phyloP scores from a whole-genome alignment of 495 filamentous ascomycete species.

The Talaromyces proteolyticus region DNA sequence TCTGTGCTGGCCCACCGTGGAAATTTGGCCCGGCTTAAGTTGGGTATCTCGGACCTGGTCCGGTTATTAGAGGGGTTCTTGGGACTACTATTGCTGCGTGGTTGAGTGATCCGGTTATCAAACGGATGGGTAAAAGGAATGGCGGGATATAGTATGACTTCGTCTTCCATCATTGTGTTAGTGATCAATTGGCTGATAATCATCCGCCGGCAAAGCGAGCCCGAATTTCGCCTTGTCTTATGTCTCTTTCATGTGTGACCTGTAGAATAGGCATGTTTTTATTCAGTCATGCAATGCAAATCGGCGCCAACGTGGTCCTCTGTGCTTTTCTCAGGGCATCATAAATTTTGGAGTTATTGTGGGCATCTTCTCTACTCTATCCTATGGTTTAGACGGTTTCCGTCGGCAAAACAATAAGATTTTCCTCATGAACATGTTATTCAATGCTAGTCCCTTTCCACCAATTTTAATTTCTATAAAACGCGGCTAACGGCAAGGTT shows the following conservation, averaged over 20 bases:
- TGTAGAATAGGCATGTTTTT: neutral
- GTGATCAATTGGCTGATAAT: neutral
- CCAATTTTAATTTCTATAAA: neutral
- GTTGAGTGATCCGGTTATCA: slow-evolving; percentile 44
- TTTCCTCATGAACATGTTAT: slow-evolving; percentile 46
- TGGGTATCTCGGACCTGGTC: slow-evolving; percentile 36
- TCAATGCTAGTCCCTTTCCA: slow-evolving; percentile 5
- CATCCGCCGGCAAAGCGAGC: slow-evolving; percentile 27
- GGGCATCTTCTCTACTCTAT: slow-evolving; percentile 43
- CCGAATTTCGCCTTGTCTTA: slow-evolving; percentile 50
- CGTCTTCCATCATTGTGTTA: neutral
- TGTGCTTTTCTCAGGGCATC: slow-evolving; percentile 46
- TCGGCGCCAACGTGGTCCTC: slow-evolving; percentile 44
- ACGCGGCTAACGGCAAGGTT: neutral
- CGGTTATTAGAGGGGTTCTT: slow-evolving; percentile 43
- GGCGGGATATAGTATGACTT: slow-evolving; percentile 31
- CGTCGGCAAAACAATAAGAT: slow-evolving; percentile 45
- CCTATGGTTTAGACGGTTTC: slow-evolving; percentile 48
- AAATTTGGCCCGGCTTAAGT: slow-evolving; percentile 30
- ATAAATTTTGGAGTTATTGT: slow-evolving; percentile 47
- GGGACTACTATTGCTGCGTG: slow-evolving; percentile 43
- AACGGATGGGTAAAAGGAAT: slow-evolving; percentile 40
- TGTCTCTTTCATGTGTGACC: slow-evolving; percentile 13
- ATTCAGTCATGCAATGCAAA: slow-evolving; percentile 14
- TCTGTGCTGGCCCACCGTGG: slow-evolving; percentile 32